Conservation (phyloP, 176 grass and related monocot genomes). For the Ananas comosus region DNA sequence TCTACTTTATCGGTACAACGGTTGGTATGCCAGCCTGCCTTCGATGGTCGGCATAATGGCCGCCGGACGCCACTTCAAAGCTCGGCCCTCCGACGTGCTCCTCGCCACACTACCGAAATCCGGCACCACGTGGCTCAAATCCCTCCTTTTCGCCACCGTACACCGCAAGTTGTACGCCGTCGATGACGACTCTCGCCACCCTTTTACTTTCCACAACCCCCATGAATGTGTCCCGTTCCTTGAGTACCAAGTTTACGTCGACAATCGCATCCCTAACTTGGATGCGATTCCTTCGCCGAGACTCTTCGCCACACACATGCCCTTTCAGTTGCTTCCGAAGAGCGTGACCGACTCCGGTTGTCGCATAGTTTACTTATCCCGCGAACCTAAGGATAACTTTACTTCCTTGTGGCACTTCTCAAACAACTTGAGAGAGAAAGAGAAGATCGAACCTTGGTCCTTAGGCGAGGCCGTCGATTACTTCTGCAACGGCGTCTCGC, state of each 20-base stretch:
- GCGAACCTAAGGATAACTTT: conserved; percentile 18
- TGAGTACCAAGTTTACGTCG: background rate
- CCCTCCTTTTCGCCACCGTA: conserved; percentile 4
- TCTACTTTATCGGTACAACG: no score
- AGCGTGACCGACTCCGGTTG: background rate
- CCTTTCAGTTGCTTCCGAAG: background rate
- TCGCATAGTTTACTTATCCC: conserved; percentile 12
- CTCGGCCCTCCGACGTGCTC: conserved; percentile 8
- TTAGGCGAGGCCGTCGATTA: background rate
- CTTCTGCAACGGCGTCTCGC: conserved; percentile 2
- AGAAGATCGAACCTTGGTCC: background rate
- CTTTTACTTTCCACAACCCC: background rate
- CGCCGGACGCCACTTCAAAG: background rate
- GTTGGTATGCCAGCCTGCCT: no score
- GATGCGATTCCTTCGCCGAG: background rate
- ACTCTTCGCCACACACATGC: conserved; percentile 19
- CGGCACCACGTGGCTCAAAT: conserved; percentile 33
- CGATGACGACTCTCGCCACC: background rate
- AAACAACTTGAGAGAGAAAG: background rate
- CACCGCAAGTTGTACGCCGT: background rate
- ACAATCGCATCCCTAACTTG: background rate
- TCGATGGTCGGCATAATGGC: background rate
- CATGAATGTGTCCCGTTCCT: conserved; percentile 15
- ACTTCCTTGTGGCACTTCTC: conserved; percentile 16
- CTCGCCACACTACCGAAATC: conserved; percentile 19